Evolutionary conservation across 495 filamentous ascomycete species (phyloP).

Genomic region (Penicillium cinerascens): DNA sequence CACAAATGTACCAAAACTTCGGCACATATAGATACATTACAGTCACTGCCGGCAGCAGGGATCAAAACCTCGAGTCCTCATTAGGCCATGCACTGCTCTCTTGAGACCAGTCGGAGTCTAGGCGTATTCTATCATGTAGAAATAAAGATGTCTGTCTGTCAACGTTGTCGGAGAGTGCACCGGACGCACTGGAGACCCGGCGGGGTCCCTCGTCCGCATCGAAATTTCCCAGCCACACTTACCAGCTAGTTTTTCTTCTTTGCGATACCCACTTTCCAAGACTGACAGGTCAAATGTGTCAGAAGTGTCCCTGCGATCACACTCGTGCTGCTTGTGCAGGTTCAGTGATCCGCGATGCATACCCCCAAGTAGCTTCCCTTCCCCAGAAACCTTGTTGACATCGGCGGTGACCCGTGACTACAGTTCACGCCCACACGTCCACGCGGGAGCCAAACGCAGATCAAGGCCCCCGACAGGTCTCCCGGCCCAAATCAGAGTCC

Average conservation of each 20-base stretch:
- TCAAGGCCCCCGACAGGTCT: not conserved
- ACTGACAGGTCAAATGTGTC: not conserved
- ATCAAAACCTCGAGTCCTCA: not conserved
- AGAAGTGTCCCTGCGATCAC: not conserved
- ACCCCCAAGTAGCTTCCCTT: slow-evolving; percentile 6
- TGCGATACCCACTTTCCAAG: not conserved
- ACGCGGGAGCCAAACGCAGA: not conserved
- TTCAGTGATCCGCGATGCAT: slow-evolving; percentile 5
- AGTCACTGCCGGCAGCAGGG: too few relatives aligned
- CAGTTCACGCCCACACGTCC: not conserved
- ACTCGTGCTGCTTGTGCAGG: not conserved
- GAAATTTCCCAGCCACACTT: slow-evolving; percentile 8
- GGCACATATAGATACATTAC: too few relatives aligned
- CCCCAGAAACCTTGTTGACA: slow-evolving; percentile 3
- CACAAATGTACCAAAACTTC: not conserved
- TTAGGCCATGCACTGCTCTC: not conserved
- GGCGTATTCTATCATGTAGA: too few relatives aligned
- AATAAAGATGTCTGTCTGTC: too few relatives aligned
- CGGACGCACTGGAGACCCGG: not conserved
- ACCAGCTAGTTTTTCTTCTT: not conserved
- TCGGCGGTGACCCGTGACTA: slow-evolving; percentile 4
- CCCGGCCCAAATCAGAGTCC: too few relatives aligned
- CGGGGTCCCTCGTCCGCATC: slow-evolving; percentile 1
- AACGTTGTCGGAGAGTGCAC: not conserved
- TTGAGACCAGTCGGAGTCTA: too few relatives aligned